A percentile compares a stretch with the other conserved stretches of the same genome.
These are phyloP conservation scores for Pyrenochaeta sp. DNA, from an alignment of 2,329 filamentous ascomycete genomes.

Conservation along the genomic window DNA sequence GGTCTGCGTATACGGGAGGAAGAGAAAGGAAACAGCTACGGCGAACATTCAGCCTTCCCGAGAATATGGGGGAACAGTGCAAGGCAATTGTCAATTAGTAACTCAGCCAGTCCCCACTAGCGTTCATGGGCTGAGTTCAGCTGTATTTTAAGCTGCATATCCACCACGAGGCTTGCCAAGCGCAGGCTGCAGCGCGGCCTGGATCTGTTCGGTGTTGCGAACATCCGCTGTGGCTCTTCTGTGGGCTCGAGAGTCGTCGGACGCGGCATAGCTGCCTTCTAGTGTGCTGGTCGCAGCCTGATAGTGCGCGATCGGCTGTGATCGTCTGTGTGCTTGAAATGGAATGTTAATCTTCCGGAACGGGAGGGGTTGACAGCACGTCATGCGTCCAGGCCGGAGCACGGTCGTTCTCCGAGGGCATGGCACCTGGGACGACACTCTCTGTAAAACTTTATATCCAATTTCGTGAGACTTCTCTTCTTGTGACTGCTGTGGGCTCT, in stretches of 20 bases:
- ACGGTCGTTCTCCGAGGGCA: background rate
- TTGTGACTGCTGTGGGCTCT: background rate
- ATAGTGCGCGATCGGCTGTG: background rate
- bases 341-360: conserved; percentile 3
- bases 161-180: background rate
- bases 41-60: background rate
- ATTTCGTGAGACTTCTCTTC: background rate
- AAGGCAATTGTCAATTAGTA: background rate
- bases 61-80: background rate
- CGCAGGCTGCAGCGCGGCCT: background rate
- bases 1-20: background rate
- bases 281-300: background rate
- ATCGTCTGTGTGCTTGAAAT: background rate
- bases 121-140: background rate
- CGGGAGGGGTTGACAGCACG: background rate
- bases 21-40: background rate
- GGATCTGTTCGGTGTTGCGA: background rate
- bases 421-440: background rate
- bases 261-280: background rate
- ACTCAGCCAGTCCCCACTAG: background rate
- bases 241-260: background rate
- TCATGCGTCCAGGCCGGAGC: background rate
- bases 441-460: background rate
- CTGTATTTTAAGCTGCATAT: background rate
- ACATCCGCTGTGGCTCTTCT: background rate